Evolutionary conservation across 1,139 yeast genomes (phyloP).

Genomic region (Candida sojae): DNA sequence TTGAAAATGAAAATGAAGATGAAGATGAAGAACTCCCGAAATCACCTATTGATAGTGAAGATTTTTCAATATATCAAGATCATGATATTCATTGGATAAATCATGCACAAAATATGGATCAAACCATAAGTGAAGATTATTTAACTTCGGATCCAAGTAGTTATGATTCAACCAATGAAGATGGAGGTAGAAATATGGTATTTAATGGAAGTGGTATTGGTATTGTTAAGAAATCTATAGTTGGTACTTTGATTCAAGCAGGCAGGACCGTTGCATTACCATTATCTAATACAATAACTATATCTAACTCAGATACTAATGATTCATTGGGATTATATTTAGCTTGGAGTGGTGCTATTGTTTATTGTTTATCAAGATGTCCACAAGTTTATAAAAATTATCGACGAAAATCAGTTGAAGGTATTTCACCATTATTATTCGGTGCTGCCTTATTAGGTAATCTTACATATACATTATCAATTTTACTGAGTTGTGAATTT

Average conservation of each 20-base stretch:
- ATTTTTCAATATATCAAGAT: slow-evolving; percentile 13
- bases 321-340: slow-evolving; percentile 50
- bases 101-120: slow-evolving; percentile 8
- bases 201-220: not conserved
- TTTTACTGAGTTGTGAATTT: slow-evolving; percentile 54
- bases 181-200: slow-evolving; percentile 7
- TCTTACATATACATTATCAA: slow-evolving; percentile 75
- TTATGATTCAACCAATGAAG: slow-evolving; percentile 26
- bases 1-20: not conserved
- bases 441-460: slow-evolving; percentile 81
- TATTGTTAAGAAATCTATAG: slow-evolving; percentile 16
- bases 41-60: slow-evolving; percentile 1
- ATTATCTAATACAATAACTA: slow-evolving; percentile 9
- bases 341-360: slow-evolving; percentile 81
- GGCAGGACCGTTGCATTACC: slow-evolving; percentile 26
- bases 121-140: slow-evolving; percentile 10
- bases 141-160: slow-evolving; percentile 21
- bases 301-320: not conserved
- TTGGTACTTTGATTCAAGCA: slow-evolving; percentile 25
- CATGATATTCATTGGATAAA: slow-evolving; percentile 17
- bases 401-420: slow-evolving; percentile 76
- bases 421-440: slow-evolving; percentile 78
- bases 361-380: slow-evolving; percentile 76
- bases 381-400: slow-evolving; percentile 85
- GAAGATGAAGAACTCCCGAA: not conserved